Base-by-base conservation (phyloP, 2,329 filamentous ascomycete genomes). In the Monosporascus sp. region DNA sequence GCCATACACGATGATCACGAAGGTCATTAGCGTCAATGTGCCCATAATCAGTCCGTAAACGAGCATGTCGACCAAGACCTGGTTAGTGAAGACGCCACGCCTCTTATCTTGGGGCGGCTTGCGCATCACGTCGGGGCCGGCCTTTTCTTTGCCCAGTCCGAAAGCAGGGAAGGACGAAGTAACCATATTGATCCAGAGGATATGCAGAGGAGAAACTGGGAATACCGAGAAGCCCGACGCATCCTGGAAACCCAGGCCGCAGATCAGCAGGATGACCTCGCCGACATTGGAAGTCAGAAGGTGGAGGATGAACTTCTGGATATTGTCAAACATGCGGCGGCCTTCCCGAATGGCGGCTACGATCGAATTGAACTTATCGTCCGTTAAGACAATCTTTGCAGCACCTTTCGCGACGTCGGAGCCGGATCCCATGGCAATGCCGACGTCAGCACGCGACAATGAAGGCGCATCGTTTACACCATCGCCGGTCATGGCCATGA, bases 101-200 rank as follows among this genome's bases (percentile, higher is more conserved):
- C 68, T 72, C 68, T 78, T 78, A 70, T 86, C 80, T 58, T 93
- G 89, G 0, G 91, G 91, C 7, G 89, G 89, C 50, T 90, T 85
- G 57, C 80, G 74, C 82, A 96, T 90, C 56, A 96, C 85, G 65
- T 93, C 88, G 2, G 82, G 79, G 0, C 85, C 82, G 0, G 89
- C 89, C 45, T 79, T 74, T 69, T 96, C 90, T 60, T 90, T 86
- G 20, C 90, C 90, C 1, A 96, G 81, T 44, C 90, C 91, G 74
- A 96, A 94, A 54, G 92, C 91, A 1, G 90, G 90, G 68, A 94
- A 84, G 1, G 86, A 89, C 41, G 89, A 93, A 0, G 91, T 96
- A 51, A 94, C 81, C 88, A 96, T 93, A 70, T 96, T 96, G 68
- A 96, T 90, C 90, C 90, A 96, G 54, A 96, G 81, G 57, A 96